These are phyloP conservation scores for Cymodocea nodosa DNA, from an alignment of 116 monocot genomes.

Conservation along the genomic window DNA sequence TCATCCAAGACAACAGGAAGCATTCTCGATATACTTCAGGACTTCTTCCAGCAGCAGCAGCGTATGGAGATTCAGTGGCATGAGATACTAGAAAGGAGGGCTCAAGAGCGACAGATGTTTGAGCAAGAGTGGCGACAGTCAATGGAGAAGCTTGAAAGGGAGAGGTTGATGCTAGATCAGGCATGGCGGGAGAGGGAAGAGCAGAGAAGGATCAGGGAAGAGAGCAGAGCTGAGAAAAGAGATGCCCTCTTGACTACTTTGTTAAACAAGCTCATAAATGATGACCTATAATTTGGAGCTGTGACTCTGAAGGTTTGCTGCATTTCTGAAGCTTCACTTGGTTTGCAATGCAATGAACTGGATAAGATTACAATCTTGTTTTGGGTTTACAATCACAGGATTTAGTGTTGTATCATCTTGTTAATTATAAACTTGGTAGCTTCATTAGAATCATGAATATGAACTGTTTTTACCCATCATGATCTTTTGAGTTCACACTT, in stretches of 20 bases:
- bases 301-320: neutral
- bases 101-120: conserved; percentile 43
- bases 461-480: neutral
- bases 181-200: conserved; percentile 90
- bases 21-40: conserved; percentile 54
- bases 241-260: conserved; percentile 67
- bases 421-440: neutral
- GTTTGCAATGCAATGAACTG: neutral
- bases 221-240: conserved; percentile 77
- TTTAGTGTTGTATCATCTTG: neutral
- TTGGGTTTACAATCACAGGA: conserved; percentile 1
- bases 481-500: neutral
- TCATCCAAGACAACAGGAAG: conserved; percentile 12
- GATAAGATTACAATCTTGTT: neutral
- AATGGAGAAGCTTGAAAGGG: conserved; percentile 91
- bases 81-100: conserved; percentile 64
- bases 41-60: conserved; percentile 80
- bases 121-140: conserved; percentile 86
- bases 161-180: conserved; percentile 81
- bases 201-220: conserved; percentile 81
- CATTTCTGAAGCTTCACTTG: neutral
- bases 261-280: conserved; percentile 72
- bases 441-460: neutral
- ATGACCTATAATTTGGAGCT: conserved; percentile 12
- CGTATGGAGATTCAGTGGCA: conserved; percentile 61